Conservation (phyloP, 2,329 filamentous ascomycete genomes). For the Cryphonectria carpinicola region DNA sequence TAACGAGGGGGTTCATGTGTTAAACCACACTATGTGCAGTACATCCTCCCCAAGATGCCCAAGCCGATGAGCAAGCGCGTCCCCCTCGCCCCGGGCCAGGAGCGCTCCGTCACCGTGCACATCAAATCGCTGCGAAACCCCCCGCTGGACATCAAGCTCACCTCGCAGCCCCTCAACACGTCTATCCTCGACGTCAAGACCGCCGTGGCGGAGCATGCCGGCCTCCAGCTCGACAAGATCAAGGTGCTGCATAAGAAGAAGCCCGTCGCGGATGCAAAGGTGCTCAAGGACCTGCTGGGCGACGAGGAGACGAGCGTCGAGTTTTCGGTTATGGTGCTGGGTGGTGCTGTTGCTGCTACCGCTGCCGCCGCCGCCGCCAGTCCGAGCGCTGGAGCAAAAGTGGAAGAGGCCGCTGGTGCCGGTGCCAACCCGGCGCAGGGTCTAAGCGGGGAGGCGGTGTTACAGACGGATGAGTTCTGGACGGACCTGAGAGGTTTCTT, state of each 20-base stretch:
- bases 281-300: conserved; percentile 71
- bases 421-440: conserved; percentile 52
- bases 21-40: conserved; percentile 49
- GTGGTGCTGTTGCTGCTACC: conserved; percentile 32
- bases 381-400: conserved; percentile 33
- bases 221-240: conserved; percentile 75
- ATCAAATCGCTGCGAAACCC: conserved; percentile 81
- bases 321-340: conserved; percentile 70
- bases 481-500: conserved; percentile 80
- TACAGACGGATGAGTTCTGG: conserved; percentile 83
- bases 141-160: conserved; percentile 68
- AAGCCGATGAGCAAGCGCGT: conserved; percentile 44
- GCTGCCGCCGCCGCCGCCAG: conserved; percentile 35
- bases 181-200: conserved; percentile 80
- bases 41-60: conserved; percentile 72
- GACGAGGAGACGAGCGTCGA: conserved; percentile 65
- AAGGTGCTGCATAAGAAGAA: conserved; percentile 88
- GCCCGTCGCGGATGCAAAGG: conserved; percentile 77
- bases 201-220: conserved; percentile 65
- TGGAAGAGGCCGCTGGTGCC: conserved; percentile 42
- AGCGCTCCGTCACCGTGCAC: conserved; percentile 59
- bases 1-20: conserved; percentile 13
- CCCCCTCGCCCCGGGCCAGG: conserved; percentile 54
- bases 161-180: conserved; percentile 66
- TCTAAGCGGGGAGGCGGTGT: conserved; percentile 60